Percentiles rank a stretch among this genome's conserved stretches.
Evolutionary conservation across 2,329 filamentous ascomycete species (phyloP).

Genomic region (Aspergillus tanneri): DNA sequence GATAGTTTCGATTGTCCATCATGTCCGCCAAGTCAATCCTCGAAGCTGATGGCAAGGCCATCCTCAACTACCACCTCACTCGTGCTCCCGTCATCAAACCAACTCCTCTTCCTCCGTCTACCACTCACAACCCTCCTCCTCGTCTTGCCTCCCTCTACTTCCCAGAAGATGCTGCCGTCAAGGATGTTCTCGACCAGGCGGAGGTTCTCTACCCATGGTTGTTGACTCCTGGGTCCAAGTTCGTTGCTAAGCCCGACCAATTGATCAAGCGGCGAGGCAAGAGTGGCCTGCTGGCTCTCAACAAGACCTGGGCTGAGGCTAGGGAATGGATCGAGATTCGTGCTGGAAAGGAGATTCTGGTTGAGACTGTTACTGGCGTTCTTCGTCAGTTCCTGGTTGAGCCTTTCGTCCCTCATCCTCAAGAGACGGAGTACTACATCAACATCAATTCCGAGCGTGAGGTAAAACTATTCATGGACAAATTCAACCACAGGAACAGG

Average conservation of each 20-base stretch:
- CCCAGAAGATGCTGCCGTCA: conserved; percentile 79
- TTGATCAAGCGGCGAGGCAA: conserved; percentile 99
- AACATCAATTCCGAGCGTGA: conserved; percentile 99
- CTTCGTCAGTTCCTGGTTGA: conserved; percentile 96
- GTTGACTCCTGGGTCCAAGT: conserved; percentile 76
- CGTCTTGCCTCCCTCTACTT: conserved; percentile 93
- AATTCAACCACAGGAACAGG: conserved; percentile 1
- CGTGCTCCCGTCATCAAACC: conserved; percentile 97
- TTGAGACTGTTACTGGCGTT: conserved; percentile 85
- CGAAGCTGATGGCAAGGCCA: conserved; percentile 99
- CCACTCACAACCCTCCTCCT: conserved; percentile 88
- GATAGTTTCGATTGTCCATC: conserved; percentile 27
- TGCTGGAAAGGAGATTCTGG: conserved; percentile 87
- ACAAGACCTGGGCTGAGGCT: conserved; percentile 95
- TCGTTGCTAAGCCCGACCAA: conserved; percentile 99
- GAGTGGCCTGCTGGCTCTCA: conserved; percentile 92
- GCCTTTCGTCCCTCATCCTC: conserved; percentile 94
- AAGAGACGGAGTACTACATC: conserved; percentile 98
- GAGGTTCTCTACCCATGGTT: conserved; percentile 98
- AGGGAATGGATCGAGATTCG: conserved; percentile 90
- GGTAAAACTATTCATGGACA: conserved; percentile 64
- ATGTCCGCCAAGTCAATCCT: conserved; percentile 97
- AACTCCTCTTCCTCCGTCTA: conserved; percentile 77
- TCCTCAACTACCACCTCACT: conserved; percentile 99
- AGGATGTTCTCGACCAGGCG: conserved; percentile 86